Evolutionary conservation across 1,284 basidiomycete species (phyloP).

Genomic region (Pisolithus thermaeus): DNA sequence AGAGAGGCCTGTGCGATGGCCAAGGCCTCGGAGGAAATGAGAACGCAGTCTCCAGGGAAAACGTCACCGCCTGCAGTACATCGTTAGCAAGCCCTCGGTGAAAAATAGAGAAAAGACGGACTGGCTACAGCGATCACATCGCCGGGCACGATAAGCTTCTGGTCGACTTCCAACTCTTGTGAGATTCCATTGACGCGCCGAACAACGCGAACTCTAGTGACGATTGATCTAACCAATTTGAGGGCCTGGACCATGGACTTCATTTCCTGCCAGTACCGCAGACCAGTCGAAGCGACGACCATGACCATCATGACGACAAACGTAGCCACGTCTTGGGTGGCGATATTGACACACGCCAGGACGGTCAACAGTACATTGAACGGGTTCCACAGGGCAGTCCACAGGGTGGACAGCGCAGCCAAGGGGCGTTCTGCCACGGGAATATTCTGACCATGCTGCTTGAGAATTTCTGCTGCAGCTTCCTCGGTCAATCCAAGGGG

Average conservation of each 20-base stretch:
- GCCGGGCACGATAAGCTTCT: conserved; percentile 24
- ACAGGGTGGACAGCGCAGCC: conserved; percentile 21
- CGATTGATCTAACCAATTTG: conserved; percentile 27
- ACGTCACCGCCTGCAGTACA: conserved; percentile 23
- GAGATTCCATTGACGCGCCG: conserved; percentile 15
- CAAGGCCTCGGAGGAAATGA: conserved; percentile 27
- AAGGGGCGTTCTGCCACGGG: conserved; percentile 27
- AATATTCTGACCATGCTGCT: conserved; percentile 18
- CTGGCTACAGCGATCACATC: conserved; percentile 25
- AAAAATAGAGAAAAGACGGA: conserved; percentile 6
- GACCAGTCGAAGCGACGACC: conserved; percentile 26
- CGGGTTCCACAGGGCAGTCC: conserved; percentile 28
- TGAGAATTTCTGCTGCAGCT: conserved; percentile 15
- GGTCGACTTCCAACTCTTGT: conserved; percentile 25
- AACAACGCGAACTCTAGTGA: conserved; percentile 28
- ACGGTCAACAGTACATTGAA: conserved; percentile 27
- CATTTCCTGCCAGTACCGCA: conserved; percentile 30
- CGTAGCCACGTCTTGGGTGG: conserved; percentile 26
- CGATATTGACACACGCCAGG: conserved; percentile 24
- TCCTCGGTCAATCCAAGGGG: conserved; percentile 22
- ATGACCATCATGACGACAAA: conserved; percentile 28
- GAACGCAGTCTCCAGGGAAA: conserved; percentile 27
- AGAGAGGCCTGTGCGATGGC: conserved; percentile 26
- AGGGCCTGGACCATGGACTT: conserved; percentile 29
- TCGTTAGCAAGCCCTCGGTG: neutral